phyloP scores from a whole-genome alignment of 495 filamentous ascomycete genomes.

The Gamarada debralockiae region DNA sequence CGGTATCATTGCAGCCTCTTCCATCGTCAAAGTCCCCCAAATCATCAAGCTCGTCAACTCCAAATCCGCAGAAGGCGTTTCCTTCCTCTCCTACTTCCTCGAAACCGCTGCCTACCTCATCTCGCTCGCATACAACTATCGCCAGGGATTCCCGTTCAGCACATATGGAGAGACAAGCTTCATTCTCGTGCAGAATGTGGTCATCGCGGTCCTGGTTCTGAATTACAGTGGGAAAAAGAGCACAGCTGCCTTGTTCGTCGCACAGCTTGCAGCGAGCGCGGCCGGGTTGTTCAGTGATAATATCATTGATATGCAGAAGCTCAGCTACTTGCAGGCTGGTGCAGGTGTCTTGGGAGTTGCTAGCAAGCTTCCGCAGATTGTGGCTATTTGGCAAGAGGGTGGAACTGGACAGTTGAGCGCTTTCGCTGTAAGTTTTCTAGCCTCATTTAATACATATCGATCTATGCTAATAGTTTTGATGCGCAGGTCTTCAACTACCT shows the following conservation, averaged over 20 bases:
- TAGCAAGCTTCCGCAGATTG: constrained; percentile 91
- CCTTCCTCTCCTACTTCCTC: constrained; percentile 85
- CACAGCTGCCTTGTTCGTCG: constrained; percentile 70
- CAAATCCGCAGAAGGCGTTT: constrained; percentile 74
- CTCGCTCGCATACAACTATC: constrained; percentile 82
- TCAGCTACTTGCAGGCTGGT: constrained; percentile 78
- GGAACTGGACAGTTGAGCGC: constrained; percentile 94
- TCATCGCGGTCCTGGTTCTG: constrained; percentile 80
- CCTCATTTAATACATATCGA: neutral
- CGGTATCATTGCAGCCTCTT: constrained; percentile 82
- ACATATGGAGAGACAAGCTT: constrained; percentile 93
- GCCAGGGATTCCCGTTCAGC: constrained; percentile 89
- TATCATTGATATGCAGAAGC: constrained; percentile 55
- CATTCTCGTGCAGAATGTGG: constrained; percentile 86
- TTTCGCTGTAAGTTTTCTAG: constrained; percentile 69
- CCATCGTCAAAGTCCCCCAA: constrained; percentile 93
- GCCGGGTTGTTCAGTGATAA: constrained; percentile 57
- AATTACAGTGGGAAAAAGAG: constrained; percentile 61
- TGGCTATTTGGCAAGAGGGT: constrained; percentile 74
- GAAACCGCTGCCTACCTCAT: constrained; percentile 84
- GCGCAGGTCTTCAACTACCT: constrained; percentile 95
- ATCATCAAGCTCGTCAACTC: constrained; percentile 85
- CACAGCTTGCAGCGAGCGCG: constrained; percentile 60
- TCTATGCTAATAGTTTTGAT: neutral
- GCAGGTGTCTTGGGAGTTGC: constrained; percentile 78